Percentiles rank a stretch among this genome's conserved stretches.
phyloP scores from a whole-genome alignment of 345 rosid genomes.

The Pistacia atlantica region DNA sequence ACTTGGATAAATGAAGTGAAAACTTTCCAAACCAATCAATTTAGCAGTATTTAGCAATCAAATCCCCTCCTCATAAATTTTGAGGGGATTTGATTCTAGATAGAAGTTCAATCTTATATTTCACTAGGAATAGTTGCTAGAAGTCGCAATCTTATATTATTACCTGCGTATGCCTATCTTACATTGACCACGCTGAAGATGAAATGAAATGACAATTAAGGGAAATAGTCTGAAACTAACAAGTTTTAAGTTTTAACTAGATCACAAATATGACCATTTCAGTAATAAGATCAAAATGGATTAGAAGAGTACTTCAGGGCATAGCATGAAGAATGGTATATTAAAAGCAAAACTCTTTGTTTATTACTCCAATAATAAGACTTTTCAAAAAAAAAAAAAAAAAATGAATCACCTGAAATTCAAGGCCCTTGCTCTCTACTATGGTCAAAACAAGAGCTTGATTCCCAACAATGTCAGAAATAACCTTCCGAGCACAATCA shows the following conservation, averaged over 20 bases:
- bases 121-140: too few relatives aligned
- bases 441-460: slow-evolving; percentile 54
- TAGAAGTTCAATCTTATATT: too few relatives aligned
- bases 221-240: background rate
- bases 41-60: too few relatives aligned
- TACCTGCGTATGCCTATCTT: too few relatives aligned
- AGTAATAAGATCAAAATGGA: background rate
- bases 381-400: background rate
- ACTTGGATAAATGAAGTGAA: background rate
- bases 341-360: too few relatives aligned
- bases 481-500: slow-evolving; percentile 34
- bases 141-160: too few relatives aligned
- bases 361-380: background rate
- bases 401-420: slow-evolving; percentile 43
- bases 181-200: background rate
- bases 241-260: background rate
- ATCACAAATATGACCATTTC: background rate
- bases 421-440: slow-evolving; percentile 52
- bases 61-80: too few relatives aligned
- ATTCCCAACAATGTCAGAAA: slow-evolving; percentile 34
- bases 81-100: too few relatives aligned
- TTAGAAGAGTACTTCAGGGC: background rate
- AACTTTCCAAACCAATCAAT: too few relatives aligned
- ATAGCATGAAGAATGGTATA: background rate
- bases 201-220: background rate